Evolutionary conservation across 2,329 filamentous ascomycete species (phyloP).

Genomic region (Colletotrichum limetticola): DNA sequence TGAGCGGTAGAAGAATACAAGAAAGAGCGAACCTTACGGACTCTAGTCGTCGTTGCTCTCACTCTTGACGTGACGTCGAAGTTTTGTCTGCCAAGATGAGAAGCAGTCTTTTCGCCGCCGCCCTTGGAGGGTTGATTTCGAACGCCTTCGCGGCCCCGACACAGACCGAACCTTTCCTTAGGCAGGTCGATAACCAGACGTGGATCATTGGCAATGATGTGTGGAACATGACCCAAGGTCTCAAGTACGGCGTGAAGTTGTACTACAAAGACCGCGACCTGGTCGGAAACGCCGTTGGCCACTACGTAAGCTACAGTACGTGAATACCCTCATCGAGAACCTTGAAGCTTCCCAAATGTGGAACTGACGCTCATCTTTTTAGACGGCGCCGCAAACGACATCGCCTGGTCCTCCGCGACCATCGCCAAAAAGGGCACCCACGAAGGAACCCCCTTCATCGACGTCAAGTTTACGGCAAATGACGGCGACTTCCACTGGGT

Average conservation of each 20-base stretch:
- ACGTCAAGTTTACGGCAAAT: constrained; percentile 56
- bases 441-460: constrained; percentile 54
- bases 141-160: constrained; percentile 5
- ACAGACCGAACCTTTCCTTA: constrained; percentile 40
- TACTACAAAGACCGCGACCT: constrained; percentile 44
- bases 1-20: not conserved
- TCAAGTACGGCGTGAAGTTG: constrained; percentile 40
- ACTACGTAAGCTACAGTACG: constrained; percentile 46
- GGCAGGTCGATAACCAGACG: constrained; percentile 40
- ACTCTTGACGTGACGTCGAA: not conserved
- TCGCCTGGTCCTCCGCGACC: constrained; percentile 58
- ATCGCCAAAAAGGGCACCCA: constrained; percentile 47
- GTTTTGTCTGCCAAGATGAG: constrained; percentile 13
- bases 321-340: not conserved
- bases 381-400: constrained; percentile 58
- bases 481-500: constrained; percentile 65
- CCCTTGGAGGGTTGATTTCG: constrained; percentile 12
- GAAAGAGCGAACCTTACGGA: not conserved
- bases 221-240: constrained; percentile 43
- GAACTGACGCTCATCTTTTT: not conserved
- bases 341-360: not conserved
- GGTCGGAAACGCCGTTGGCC: constrained; percentile 43
- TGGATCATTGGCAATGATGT: constrained; percentile 46
- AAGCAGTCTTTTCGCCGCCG: constrained; percentile 9
- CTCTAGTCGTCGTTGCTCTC: not conserved